phyloP scores from a whole-genome alignment of 1,284 basidiomycete species.

The Microbotryomycetes sp. region DNA sequence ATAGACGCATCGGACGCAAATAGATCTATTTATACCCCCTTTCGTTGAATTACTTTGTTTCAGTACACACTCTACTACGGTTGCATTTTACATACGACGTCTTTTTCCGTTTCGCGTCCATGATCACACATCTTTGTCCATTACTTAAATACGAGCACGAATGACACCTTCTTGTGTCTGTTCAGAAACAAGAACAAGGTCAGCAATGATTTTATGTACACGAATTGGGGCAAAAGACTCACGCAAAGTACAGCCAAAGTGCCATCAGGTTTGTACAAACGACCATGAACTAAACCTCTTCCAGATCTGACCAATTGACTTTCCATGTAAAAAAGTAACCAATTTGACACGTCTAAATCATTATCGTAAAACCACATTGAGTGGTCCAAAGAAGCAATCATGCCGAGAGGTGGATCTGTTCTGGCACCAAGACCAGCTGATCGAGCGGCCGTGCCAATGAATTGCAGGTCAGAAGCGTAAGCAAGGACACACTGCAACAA shows the following conservation, averaged over 20 bases:
- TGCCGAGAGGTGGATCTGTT: conserved; percentile 51
- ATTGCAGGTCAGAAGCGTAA: conserved; percentile 67
- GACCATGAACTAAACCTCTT: conserved; percentile 22
- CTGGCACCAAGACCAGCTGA: conserved; percentile 54
- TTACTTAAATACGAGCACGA: conserved; percentile 4
- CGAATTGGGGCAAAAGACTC: neutral
- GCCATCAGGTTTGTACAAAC: conserved; percentile 13
- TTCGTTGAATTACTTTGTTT: neutral
- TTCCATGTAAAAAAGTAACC: conserved; percentile 29
- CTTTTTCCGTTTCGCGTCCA: neutral
- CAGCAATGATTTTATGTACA: neutral
- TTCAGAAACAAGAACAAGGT: neutral
- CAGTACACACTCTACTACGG: neutral
- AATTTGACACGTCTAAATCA: conserved; percentile 23
- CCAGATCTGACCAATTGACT: conserved; percentile 19
- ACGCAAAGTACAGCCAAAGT: conserved; percentile 20
- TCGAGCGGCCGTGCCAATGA: conserved; percentile 60
- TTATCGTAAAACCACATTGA: conserved; percentile 52
- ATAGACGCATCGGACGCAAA: neutral
- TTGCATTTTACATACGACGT: neutral
- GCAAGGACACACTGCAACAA: conserved; percentile 67
- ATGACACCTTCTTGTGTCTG: conserved; percentile 30
- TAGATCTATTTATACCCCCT: neutral
- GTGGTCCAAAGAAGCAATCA: conserved; percentile 70
- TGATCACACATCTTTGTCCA: neutral